Conservation (phyloP, 768 basidiomycete species). For the Boletus reticulatus region DNA sequence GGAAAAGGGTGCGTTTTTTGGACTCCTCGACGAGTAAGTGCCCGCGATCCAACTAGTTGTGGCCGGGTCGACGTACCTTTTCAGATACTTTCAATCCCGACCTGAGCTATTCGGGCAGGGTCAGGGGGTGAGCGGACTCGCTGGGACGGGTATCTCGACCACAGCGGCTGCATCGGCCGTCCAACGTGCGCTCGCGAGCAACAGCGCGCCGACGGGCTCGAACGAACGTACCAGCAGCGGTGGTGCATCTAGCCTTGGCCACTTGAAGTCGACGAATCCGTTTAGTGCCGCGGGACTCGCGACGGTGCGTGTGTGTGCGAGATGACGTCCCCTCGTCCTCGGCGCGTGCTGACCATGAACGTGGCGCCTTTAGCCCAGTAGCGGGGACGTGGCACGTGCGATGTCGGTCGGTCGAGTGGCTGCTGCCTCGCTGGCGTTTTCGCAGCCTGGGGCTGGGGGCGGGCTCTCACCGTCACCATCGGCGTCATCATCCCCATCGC, state of each 20-base stretch:
- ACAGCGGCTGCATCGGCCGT: slow-evolving; percentile 41
- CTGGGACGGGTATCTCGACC: slow-evolving; percentile 18
- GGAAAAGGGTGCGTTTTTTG: slow-evolving; percentile 83
- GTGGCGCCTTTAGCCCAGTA: slow-evolving; percentile 2
- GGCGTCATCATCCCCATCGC: too few relatives aligned
- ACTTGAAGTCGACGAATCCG: too few relatives aligned
- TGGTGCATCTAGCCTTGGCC: slow-evolving; percentile 27
- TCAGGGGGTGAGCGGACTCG: slow-evolving; percentile 18
- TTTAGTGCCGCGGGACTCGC: too few relatives aligned
- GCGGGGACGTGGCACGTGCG: slow-evolving; percentile 40
- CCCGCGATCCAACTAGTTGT: not conserved
- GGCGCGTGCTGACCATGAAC: too few relatives aligned
- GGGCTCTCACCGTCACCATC: too few relatives aligned
- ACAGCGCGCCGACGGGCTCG: slow-evolving; percentile 20
- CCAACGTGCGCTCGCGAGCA: slow-evolving; percentile 43
- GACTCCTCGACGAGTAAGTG: slow-evolving; percentile 72
- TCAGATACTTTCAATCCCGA: slow-evolving; percentile 71
- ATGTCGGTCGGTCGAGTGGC: slow-evolving; percentile 49
- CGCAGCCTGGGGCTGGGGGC: slow-evolving; percentile 1
- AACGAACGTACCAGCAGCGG: slow-evolving; percentile 20
- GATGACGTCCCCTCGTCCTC: too few relatives aligned
- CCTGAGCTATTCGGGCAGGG: slow-evolving; percentile 55
- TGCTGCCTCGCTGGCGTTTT: slow-evolving; percentile 53
- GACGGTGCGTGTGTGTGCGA: not conserved
- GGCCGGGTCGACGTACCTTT: not conserved